These are phyloP conservation scores for Tulasnella sp. DNA, from an alignment of 768 basidiomycete genomes.

Conservation along the genomic window DNA sequence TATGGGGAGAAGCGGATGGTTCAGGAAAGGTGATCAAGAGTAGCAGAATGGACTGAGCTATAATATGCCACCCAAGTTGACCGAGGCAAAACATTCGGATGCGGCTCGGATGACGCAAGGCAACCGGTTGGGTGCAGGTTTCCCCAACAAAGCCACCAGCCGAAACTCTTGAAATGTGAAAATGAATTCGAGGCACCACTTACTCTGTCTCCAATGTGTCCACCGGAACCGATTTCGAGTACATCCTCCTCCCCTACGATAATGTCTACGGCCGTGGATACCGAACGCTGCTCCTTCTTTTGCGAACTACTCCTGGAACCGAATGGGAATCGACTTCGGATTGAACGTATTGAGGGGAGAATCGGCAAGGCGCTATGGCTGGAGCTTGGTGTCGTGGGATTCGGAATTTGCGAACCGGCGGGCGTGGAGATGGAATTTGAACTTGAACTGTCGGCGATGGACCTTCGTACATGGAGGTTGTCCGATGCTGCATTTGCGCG, in stretches of 20 bases:
- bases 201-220: neutral
- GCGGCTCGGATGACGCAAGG: neutral
- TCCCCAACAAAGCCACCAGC: neutral
- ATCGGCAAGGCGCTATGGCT: neutral
- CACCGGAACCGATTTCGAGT: neutral
- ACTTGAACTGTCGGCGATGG: neutral
- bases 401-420: neutral
- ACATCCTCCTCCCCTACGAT: neutral
- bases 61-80: neutral
- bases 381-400: neutral
- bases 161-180: neutral
- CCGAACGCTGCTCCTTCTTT: neutral
- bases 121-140: neutral
- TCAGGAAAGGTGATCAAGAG: neutral
- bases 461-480: neutral
- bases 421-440: neutral
- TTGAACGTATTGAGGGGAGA: slow-evolving; percentile 14
- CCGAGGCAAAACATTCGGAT: neutral
- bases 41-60: neutral
- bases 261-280: neutral
- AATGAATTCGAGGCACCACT: neutral
- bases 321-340: slow-evolving; percentile 20
- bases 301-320: slow-evolving; percentile 18
- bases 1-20: no score
- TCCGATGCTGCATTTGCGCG: neutral